Conservation (phyloP, 441 rosid species). For the Melastoma candidum region DNA sequence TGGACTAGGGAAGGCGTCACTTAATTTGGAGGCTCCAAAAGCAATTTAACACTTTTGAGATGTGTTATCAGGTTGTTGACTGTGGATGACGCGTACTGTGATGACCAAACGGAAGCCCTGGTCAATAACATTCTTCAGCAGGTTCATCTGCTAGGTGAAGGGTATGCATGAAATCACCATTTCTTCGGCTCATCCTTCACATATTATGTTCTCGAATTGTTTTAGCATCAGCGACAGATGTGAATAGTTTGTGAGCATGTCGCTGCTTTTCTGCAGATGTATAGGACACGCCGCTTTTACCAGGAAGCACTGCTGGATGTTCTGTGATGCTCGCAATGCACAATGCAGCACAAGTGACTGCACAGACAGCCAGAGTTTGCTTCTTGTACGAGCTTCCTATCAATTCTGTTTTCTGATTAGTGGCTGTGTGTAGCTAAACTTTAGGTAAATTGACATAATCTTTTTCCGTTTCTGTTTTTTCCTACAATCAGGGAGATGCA, state of each 20-base stretch:
- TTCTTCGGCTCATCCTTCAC: neutral
- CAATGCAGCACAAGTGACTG: slow-evolving; percentile 15
- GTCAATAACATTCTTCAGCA: slow-evolving; percentile 45
- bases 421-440: neutral
- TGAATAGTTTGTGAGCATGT: too few relatives aligned
- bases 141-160: slow-evolving; percentile 67
- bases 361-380: slow-evolving; percentile 11
- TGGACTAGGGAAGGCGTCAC: too few relatives aligned
- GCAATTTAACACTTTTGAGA: slow-evolving; percentile 12
- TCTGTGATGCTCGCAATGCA: slow-evolving; percentile 32
- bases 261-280: slow-evolving; percentile 28
- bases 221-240: neutral
- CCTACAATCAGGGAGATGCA: slow-evolving; percentile 26
- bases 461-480: neutral
- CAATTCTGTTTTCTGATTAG: neutral
- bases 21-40: too few relatives aligned
- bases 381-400: slow-evolving; percentile 33
- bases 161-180: slow-evolving; percentile 34
- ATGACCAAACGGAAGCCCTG: slow-evolving; percentile 39
- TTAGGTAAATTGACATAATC: slow-evolving; percentile 1
- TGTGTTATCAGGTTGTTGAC: slow-evolving; percentile 52
- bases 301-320: slow-evolving; percentile 60
- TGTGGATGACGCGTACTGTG: slow-evolving; percentile 57
- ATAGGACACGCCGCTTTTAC: slow-evolving; percentile 71
- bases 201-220: neutral